Conservation (phyloP, 495 filamentous ascomycete genomes). For the Penicillium riverlandense region DNA sequence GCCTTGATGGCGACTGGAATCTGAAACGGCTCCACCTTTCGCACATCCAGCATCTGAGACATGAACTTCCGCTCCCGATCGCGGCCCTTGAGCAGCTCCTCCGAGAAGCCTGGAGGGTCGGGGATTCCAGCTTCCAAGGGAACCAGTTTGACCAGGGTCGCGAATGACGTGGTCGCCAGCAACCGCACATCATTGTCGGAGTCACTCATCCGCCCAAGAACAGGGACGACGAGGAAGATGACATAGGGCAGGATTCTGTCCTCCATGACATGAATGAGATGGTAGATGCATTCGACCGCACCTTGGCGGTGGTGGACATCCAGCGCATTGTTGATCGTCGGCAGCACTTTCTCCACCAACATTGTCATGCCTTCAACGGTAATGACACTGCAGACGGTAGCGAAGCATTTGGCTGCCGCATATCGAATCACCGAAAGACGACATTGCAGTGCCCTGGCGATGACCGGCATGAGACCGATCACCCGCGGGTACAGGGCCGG, state of each 20-base stretch:
- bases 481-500: constrained; percentile 68
- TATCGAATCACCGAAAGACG: constrained; percentile 87
- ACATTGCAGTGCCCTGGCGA: constrained; percentile 80
- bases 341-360: constrained; percentile 86
- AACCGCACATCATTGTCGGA: constrained; percentile 92
- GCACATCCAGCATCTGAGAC: constrained; percentile 87
- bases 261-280: constrained; percentile 97
- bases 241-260: constrained; percentile 94
- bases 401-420: constrained; percentile 94
- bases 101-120: constrained; percentile 86
- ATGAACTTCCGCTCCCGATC: constrained; percentile 95
- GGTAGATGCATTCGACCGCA: constrained; percentile 87
- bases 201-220: constrained; percentile 97
- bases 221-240: constrained; percentile 97
- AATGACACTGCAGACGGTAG: constrained; percentile 93
- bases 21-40: constrained; percentile 89
- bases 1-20: constrained; percentile 97
- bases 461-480: constrained; percentile 72
- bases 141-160: constrained; percentile 95
- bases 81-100: constrained; percentile 78
- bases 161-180: constrained; percentile 93
- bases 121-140: constrained; percentile 97
- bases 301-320: constrained; percentile 86
- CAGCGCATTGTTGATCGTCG: constrained; percentile 78
- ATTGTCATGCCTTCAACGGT: constrained; percentile 92